Evolutionary conservation across 1,284 basidiomycete genomes (phyloP), one percentile per base, ranked within the genome.

Genomic region (Takashimella koratensis): DNA sequence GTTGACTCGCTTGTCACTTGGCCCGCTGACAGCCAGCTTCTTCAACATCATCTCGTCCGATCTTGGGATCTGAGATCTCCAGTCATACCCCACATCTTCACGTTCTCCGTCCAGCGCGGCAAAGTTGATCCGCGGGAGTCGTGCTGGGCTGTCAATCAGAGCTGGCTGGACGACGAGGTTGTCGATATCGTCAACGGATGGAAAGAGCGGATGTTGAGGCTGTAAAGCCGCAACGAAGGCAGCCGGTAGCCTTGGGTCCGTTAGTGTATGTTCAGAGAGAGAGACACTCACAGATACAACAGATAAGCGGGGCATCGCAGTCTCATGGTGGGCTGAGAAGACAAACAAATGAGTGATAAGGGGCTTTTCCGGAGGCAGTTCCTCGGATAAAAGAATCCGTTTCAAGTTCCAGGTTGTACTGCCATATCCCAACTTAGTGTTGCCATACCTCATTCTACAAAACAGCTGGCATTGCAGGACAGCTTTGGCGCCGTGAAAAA

Each of bases 1-100:
- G 70, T 90, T 84, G 12, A 90, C 81, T 12, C 87, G 80, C 61
- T 90, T 88, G 36, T 67, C 66, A 13, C 81, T 79, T 2, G 79
- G 73, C 0, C 88, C 88, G 25, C 85, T 85, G 4, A 82, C 74
- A 21, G 84, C 76, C 12, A 91, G 76, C 26, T 83, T 80, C 12
- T 79, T 60, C 10, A 89, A 67, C 53, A 84, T 79, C 58, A 89
- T 65, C 51, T 16, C 30, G 16, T 8, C 30, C 16, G 30, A 36
- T 36, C 16, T 43, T n/a, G n/a, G n/a, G n/a, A 19, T 43, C 42
- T 19, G 6, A 20, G 42, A 6, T n/a, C 10, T 43, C 42, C 42
- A 23, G 8, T 43, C 42, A 43, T 23, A n/a, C 42, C 42, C 8
- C 11, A 6, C n/a, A 6, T n/a, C 20, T 36, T 36, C 30, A 36